Evolutionary conservation across 1,284 basidiomycete species (phyloP).

Genomic region (Meira miltonrushii): DNA sequence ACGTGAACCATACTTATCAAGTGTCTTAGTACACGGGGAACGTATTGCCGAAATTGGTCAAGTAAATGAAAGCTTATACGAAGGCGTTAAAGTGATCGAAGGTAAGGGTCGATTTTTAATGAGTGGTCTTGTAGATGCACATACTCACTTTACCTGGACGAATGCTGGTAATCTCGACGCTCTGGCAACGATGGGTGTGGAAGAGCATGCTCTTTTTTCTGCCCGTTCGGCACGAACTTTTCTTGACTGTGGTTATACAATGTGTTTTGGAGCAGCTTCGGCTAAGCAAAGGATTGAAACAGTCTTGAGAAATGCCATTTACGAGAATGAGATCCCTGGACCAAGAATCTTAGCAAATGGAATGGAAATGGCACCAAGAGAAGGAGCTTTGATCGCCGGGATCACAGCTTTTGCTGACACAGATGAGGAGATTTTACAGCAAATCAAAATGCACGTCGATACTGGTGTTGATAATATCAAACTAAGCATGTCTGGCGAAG

Average conservation of each 20-base stretch:
- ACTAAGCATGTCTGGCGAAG: conserved; percentile 52
- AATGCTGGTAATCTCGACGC: background rate
- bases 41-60: background rate
- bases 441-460: conserved; percentile 2
- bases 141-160: conserved; percentile 1
- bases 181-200: background rate
- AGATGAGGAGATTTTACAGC: background rate
- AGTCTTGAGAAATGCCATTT: background rate
- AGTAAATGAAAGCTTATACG: background rate
- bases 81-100: background rate
- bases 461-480: conserved; percentile 21
- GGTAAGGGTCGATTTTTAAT: background rate
- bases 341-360: background rate
- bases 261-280: background rate
- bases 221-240: background rate
- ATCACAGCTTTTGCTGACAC: background rate
- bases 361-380: background rate
- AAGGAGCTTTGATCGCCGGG: background rate
- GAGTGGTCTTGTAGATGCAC: background rate
- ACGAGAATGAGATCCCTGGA: background rate
- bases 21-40: background rate
- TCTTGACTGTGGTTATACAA: background rate
- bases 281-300: background rate
- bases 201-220: background rate
- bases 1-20: background rate